phyloP scores from a whole-genome alignment of 768 basidiomycete species.

The Trametes elegans region DNA sequence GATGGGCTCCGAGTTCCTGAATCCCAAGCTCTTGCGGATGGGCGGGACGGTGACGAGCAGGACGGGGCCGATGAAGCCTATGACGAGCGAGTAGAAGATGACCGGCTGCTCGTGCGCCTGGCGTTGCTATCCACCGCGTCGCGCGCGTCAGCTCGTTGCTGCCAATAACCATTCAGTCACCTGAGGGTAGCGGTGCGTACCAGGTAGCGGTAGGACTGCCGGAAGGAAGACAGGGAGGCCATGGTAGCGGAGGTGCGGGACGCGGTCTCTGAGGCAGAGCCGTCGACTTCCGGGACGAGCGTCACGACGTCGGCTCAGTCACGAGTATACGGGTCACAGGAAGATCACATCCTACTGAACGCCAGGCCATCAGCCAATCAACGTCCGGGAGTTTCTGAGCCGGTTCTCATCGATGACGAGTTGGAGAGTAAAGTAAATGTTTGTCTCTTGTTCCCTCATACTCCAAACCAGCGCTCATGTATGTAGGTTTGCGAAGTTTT shows the following conservation, averaged over 20 bases:
- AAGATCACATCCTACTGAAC: not conserved
- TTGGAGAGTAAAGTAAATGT: too few relatives aligned
- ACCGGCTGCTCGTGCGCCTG: conserved; percentile 89
- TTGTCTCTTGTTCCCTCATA: too few relatives aligned
- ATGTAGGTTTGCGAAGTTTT: too few relatives aligned
- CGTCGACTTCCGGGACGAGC: conserved; percentile 1
- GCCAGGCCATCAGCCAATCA: not conserved
- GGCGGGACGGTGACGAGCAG: conserved; percentile 77
- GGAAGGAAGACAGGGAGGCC: conserved; percentile 46
- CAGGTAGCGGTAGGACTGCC: conserved; percentile 46
- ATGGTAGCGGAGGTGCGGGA: conserved; percentile 33
- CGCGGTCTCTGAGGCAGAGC: not conserved
- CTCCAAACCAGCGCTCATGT: too few relatives aligned
- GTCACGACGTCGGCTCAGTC: not conserved
- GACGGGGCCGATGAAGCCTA: conserved; percentile 75
- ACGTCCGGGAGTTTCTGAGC: not conserved
- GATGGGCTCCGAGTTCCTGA: conserved; percentile 60
- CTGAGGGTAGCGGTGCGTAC: conserved; percentile 14
- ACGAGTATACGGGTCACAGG: not conserved
- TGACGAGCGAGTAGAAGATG: conserved; percentile 80
- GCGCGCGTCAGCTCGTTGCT: too few relatives aligned
- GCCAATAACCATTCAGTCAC: not conserved
- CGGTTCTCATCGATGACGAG: too few relatives aligned
- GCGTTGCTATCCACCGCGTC: conserved; percentile 67
- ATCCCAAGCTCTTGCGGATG: conserved; percentile 72